Evolutionary conservation across 352 stramenopile genomes (phyloP).

Genomic region (Hyaloperonospora brassicae): DNA sequence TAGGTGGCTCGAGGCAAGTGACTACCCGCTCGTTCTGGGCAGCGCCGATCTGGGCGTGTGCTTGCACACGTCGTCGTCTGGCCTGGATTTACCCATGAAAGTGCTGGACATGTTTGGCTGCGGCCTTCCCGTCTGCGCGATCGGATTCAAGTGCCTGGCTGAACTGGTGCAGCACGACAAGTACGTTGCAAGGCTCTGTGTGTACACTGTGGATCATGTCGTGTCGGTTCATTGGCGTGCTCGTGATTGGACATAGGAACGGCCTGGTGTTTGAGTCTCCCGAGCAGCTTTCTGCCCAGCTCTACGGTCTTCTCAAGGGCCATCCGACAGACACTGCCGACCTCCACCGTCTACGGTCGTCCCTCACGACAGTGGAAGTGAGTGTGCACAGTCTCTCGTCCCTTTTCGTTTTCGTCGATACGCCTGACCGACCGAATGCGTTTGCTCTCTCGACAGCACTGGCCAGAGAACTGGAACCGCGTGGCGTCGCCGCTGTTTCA

Average conservation of each 20-base stretch:
- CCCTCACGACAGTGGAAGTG: constrained; percentile 59
- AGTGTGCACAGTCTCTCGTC: not conserved
- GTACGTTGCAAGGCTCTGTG: constrained; percentile 42
- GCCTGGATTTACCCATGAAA: constrained; percentile 99
- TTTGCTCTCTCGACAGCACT: constrained; percentile 34
- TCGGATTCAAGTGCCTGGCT: constrained; percentile 91
- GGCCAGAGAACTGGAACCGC: constrained; percentile 69
- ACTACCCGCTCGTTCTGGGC: constrained; percentile 94
- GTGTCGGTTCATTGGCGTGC: not conserved
- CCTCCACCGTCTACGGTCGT: constrained; percentile 38
- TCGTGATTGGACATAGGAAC: constrained; percentile 34
- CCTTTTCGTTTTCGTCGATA: not conserved
- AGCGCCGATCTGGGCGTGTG: constrained; percentile 95
- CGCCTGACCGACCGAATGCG: not conserved
- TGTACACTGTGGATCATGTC: not conserved
- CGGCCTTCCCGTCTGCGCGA: constrained; percentile 93
- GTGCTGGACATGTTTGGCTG: constrained; percentile 99
- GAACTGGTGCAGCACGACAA: constrained; percentile 94
- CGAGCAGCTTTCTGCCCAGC: constrained; percentile 44
- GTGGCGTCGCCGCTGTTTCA: constrained; percentile 56
- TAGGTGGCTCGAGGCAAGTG: constrained; percentile 92
- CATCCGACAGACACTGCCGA: constrained; percentile 41
- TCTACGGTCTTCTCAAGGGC: constrained; percentile 50
- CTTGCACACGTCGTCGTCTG: constrained; percentile 97
- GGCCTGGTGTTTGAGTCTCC: constrained; percentile 65